Base-by-base conservation (phyloP, 1,284 basidiomycete species). In the Porodaedalea pini region DNA sequence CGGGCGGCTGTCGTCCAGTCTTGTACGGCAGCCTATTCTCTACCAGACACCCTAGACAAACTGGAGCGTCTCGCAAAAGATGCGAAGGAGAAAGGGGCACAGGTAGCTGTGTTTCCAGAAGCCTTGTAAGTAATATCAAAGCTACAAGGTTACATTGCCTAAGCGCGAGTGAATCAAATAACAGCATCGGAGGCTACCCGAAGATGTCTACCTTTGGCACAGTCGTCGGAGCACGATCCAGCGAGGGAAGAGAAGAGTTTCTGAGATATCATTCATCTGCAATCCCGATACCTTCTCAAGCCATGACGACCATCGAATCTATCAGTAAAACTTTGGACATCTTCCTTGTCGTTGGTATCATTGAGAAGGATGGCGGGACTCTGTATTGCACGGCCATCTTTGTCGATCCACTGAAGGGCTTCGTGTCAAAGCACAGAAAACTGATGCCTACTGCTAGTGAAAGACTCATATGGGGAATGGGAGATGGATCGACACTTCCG, bases 311-410 rank as follows among this genome's bases (percentile, higher is more conserved):
- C 3, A 75, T 87, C n/a, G 82, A 82, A 62, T 63, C 67, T 10
- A 73, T 86, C 60, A 78, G 80, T 58, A 74, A 70, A 53, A 76
- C 76, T 29, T 73, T 74, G 1, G 74, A 69, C 4, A 74, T 86
- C n/a, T 84, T 85, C 64, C 72, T 90, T 13, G 82, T 86, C 23
- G 75, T 88, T 8, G 88, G 88, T 2, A 75, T 88, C 23, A 81
- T 90, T 57, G 88, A 90, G 65, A 75, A 80, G 11, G 80, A 81
- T 19, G 75, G 76, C 2, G 83, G 84, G 0, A 88, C 87, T 0
- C 71, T 90, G 36, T 90, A 86, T 66, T 90, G 88, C 70, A 85
- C 86, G 0, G 81, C 71, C 25, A 73, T 90, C 29, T 85, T 88
- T 63, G 77, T 90, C 29, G 78, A 81, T 54, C 83, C 85, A 0